phyloP scores from a whole-genome alignment of 208 protist genomes.

The Trichomonas gallinae region DNA sequence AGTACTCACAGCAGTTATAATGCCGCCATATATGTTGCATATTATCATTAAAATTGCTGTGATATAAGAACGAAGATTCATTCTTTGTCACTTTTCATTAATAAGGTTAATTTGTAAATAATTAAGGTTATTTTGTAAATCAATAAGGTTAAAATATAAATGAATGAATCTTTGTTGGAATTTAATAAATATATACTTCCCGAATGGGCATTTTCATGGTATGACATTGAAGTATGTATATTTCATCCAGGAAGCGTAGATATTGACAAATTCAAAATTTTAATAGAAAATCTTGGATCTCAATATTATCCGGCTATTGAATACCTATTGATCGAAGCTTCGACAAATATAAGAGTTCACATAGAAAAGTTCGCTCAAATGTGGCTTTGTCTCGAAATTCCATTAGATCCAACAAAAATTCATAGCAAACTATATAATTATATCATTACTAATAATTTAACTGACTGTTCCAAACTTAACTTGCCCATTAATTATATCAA shows the following conservation, averaged over 20 bases:
- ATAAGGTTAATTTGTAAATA: too few relatives aligned
- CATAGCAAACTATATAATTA: too few relatives aligned
- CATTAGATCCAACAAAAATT: not conserved
- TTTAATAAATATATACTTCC: not conserved
- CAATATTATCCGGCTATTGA: not conserved
- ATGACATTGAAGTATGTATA: not conserved
- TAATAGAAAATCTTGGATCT: not conserved
- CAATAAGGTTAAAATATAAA: not conserved
- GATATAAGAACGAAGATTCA: not conserved
- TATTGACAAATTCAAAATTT: not conserved
- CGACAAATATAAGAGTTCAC: not conserved
- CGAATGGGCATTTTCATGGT: not conserved
- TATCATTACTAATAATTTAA: too few relatives aligned
- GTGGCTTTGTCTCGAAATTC: not conserved
- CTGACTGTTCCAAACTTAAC: too few relatives aligned
- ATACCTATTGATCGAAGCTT: not conserved
- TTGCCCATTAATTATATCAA: too few relatives aligned
- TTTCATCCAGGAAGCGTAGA: not conserved
- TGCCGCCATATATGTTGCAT: not conserved
- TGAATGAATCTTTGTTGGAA: not conserved
- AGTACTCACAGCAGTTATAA: not conserved
- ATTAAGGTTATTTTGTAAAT: not conserved
- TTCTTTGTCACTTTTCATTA: not conserved
- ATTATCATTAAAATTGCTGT: not conserved
- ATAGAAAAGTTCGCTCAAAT: not conserved